Conservation (phyloP, 108 stramenopile genomes). For the Nitzschia sp. region DNA sequence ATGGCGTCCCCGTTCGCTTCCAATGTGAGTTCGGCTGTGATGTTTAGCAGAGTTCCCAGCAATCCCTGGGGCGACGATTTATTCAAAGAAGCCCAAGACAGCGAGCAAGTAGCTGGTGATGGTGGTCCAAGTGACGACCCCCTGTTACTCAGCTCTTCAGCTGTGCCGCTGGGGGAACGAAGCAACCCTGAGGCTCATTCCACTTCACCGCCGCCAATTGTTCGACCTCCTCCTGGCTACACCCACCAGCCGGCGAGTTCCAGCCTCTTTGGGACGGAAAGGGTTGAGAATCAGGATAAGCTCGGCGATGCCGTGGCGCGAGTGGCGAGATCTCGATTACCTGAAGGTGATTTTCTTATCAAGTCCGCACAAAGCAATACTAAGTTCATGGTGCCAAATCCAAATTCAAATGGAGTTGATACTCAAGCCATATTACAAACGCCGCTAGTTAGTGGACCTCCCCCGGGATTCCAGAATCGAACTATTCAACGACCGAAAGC, state of each 20-base stretch:
- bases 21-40: neutral
- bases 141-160: neutral
- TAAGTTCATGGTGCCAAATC: neutral
- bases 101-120: neutral
- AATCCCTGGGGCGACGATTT: conserved; percentile 29
- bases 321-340: too few species aligned
- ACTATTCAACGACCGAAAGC: neutral
- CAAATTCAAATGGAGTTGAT: neutral
- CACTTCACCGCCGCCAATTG: neutral
- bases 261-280: neutral
- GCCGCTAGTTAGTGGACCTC: neutral
- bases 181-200: neutral
- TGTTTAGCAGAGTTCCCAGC: conserved; percentile 21
- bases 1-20: neutral
- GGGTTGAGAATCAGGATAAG: neutral
- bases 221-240: conserved; percentile 12
- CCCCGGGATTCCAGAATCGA: conserved; percentile 2
- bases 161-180: neutral
- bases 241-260: neutral
- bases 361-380: neutral
- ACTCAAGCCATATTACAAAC: too few species aligned
- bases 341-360: too few species aligned
- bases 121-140: neutral
- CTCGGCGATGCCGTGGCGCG: neutral
- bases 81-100: neutral